Evolutionary conservation across 768 basidiomycete genomes (phyloP).

Genomic region (Psilocybe sp.): DNA sequence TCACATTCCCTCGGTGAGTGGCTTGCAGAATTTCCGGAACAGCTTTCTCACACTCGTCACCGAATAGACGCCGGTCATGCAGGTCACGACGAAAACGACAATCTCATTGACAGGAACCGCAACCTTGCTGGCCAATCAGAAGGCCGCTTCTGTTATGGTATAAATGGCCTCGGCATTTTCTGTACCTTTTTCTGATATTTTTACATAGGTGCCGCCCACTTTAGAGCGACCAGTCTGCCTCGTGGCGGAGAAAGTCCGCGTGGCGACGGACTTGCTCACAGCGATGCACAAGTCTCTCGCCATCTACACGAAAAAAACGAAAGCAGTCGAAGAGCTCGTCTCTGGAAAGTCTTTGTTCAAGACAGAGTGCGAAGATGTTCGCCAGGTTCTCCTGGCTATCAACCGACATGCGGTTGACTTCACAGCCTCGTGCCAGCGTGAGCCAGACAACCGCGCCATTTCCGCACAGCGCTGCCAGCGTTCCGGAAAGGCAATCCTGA

Average conservation of each 20-base stretch:
- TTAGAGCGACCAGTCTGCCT: conserved; percentile 14
- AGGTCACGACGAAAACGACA: background rate
- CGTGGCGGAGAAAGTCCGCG: conserved; percentile 15
- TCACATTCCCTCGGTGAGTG: too few species aligned
- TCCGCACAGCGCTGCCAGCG: conserved; percentile 16
- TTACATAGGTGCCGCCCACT: conserved; percentile 7
- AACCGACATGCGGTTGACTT: conserved; percentile 19
- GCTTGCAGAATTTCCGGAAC: too few species aligned
- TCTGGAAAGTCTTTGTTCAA: conserved; percentile 14
- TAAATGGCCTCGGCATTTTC: background rate
- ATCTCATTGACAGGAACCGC: conserved; percentile 4
- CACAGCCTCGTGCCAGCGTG: conserved; percentile 15
- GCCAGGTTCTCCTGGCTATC: conserved; percentile 14
- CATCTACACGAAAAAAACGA: conserved; percentile 7
- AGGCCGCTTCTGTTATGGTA: conserved; percentile 3
- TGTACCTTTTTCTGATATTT: background rate
- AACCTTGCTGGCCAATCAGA: background rate
- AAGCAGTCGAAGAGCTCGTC: conserved; percentile 12
- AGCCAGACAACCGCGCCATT: conserved; percentile 15
- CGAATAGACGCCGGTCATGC: too few species aligned
- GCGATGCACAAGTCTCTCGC: conserved; percentile 15
- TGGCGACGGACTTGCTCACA: conserved; percentile 15
- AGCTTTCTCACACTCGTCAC: too few species aligned
- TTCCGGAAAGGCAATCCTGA: conserved; percentile 15
- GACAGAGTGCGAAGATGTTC: conserved; percentile 17